Base-by-base conservation (phyloP, 805 yeast genomes). In the Yarrowia sp. region DNA sequence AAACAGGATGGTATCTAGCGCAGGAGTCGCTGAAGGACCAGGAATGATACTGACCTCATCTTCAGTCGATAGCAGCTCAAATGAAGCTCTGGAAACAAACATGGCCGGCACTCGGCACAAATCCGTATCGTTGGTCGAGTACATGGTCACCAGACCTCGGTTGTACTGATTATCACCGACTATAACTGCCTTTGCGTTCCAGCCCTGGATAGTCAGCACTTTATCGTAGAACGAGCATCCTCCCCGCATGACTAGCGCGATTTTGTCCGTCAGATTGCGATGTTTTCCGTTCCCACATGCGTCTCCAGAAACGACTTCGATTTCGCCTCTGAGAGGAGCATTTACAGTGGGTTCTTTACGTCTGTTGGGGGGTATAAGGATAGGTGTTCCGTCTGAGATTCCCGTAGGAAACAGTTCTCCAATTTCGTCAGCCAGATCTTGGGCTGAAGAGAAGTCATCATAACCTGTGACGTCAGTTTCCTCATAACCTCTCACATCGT, bases 191-290 rank as follows among this genome's bases (percentile, higher is more conserved):
- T 70, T 74, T 0, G 89, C 89, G 14, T 84, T 83, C 69, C 75
- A 77, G 1, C 75, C 74, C 69, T 85, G 78, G 64, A 87, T 72
- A 68, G 81, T 79, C 48, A 78, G 72, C 16, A 86, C 83, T 72
- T 87, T 87, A 15, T 80, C 80, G 59, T 83, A 85, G 73, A 87
- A 85, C 26, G 86, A 81, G 76, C 89, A 86, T 4, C 79, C 82
- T 7, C 89, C 89, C n/a, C 88, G 75, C 46, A 68, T 64, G 16
- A 81, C 82, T 49, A 81, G 72, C 4, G 79, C 82, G 55, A 80
- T 74, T 50, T 74, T 70, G 50, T 69, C 75, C 10, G 74, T 69
- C 56, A 78, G 65, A 48, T 74, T 74, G 58, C 74, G 73, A 40
- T 63, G 58, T 8, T 69, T 67, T n/a, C 49, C 69, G 1, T 41